Conservation (phyloP, 1,139 yeast genomes). For the Zhuliangozyma blackwelliae region DNA sequence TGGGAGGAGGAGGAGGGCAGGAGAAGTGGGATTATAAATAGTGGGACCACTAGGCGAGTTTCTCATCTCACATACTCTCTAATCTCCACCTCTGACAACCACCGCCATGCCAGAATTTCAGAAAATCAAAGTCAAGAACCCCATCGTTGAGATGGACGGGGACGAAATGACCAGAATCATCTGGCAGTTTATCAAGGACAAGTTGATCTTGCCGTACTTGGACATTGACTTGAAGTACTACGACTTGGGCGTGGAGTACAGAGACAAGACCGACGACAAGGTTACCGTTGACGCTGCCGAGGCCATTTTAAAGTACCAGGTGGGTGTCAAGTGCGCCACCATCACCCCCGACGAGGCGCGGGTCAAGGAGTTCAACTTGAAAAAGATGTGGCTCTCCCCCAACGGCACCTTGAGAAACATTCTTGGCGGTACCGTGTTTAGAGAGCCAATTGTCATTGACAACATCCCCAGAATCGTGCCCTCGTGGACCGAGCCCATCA, state of each 20-base stretch:
- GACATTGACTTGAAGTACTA: conserved; percentile 88
- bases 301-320: conserved; percentile 84
- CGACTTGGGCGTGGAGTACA: conserved; percentile 79
- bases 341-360: conserved; percentile 98
- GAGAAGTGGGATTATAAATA: too few species aligned
- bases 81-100: too few species aligned
- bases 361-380: conserved; percentile 81
- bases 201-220: conserved; percentile 78
- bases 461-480: conserved; percentile 87
- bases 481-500: conserved; percentile 91
- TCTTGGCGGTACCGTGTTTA: conserved; percentile 92
- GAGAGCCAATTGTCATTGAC: conserved; percentile 92
- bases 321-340: conserved; percentile 95
- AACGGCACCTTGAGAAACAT: conserved; percentile 95
- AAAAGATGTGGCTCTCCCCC: conserved; percentile 97
- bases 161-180: conserved; percentile 94
- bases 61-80: too few species aligned
- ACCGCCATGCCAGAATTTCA: conserved; percentile 8
- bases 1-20: too few species aligned
- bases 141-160: conserved; percentile 94
- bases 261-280: conserved; percentile 85
- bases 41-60: too few species aligned
- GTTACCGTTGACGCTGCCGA: conserved; percentile 87
- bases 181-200: conserved; percentile 81
- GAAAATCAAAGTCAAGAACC: conserved; percentile 79